Percentiles rank a stretch among this genome's conserved stretches.
Conservation (phyloP, 2,329 filamentous ascomycete species). For the Colletotrichum plurivorum region DNA sequence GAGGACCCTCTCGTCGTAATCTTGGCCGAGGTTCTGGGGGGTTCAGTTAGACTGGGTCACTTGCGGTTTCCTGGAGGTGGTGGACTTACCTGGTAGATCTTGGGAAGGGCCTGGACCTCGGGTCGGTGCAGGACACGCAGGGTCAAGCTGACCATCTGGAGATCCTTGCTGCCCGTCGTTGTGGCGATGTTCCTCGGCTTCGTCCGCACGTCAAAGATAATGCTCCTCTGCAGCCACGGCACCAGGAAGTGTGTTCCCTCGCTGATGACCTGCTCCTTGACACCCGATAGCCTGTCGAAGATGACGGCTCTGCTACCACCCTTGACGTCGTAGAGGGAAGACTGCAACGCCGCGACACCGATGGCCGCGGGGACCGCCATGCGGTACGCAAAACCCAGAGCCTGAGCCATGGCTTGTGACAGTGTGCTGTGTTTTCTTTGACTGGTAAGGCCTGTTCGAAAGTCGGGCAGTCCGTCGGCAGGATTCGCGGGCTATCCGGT, state of each 20-base stretch:
- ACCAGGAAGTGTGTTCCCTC: slow-evolving; percentile 98
- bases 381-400: slow-evolving; percentile 74
- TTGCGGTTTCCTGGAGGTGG: neutral
- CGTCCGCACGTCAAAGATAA: slow-evolving; percentile 97
- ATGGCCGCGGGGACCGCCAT: slow-evolving; percentile 81
- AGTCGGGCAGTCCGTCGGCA: neutral
- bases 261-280: slow-evolving; percentile 92
- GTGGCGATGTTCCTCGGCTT: slow-evolving; percentile 98
- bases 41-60: slow-evolving; percentile 19
- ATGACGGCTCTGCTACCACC: slow-evolving; percentile 96
- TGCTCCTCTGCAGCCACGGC: slow-evolving; percentile 94
- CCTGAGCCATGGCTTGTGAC: slow-evolving; percentile 58
- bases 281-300: slow-evolving; percentile 93
- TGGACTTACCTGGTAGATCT: slow-evolving; percentile 92
- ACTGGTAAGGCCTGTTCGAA: neutral
- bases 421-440: neutral
- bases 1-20: slow-evolving; percentile 98
- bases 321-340: slow-evolving; percentile 96
- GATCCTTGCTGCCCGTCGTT: slow-evolving; percentile 97
- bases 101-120: slow-evolving; percentile 91
- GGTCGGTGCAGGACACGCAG: slow-evolving; percentile 95
- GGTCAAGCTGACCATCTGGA: slow-evolving; percentile 99
- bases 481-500: slow-evolving; percentile 33
- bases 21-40: slow-evolving; percentile 89
- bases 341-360: slow-evolving; percentile 77